Evolutionary conservation across 495 filamentous ascomycete species (phyloP), one percentile per base, ranked within the genome.

Genomic region (Xylaria sp.): DNA sequence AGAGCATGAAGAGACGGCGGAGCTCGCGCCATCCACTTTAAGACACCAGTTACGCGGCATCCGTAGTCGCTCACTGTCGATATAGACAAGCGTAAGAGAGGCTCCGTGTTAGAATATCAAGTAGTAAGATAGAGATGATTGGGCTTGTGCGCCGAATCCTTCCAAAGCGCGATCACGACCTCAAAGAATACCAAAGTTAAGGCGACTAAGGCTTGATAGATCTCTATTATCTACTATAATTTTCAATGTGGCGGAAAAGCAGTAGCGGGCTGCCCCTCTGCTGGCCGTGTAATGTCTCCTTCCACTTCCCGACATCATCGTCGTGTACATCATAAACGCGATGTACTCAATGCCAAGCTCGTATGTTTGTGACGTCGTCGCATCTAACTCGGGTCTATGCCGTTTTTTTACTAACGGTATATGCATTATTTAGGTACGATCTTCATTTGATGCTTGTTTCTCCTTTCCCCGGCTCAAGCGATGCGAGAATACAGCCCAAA

Each of bases 191-290:
- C 12, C 3, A 5, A 46, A 17, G 43, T 15, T 12, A 19, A 12
- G 6, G 43, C 5, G 19, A 50, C 8, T 24, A n/a, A 50, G 46
- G 46, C 19, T 50, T 50, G 46, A 50, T 50, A 2, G n/a, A 24
- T 21, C 24, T 50, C 50, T 11, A 53, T 26, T 26, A 1, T 14
- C 0, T 50, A 50, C 12, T 53, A 53, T 29, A 53, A 7, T 50
- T 50, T 24, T 26, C 21, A 50, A 7, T 11, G n/a, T 5, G 11
- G 8, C n/a, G 21, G 8, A 21, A 53, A 26, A 29, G 50, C 55
- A 76, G 77, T 19, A 65, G 14, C 2, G 72, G 73, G 53, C 70
- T 44, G 61, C 46, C 40, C 61, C 64, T 55, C 68, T 75, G 57
- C 61, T 61, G 8, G 3, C 9, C 24, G 24, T 53, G 3, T 26